Evolutionary conservation across 2,329 filamentous ascomycete species (phyloP), one percentile per base, ranked within the genome.

Genomic region (Exophiala aquamarina): DNA sequence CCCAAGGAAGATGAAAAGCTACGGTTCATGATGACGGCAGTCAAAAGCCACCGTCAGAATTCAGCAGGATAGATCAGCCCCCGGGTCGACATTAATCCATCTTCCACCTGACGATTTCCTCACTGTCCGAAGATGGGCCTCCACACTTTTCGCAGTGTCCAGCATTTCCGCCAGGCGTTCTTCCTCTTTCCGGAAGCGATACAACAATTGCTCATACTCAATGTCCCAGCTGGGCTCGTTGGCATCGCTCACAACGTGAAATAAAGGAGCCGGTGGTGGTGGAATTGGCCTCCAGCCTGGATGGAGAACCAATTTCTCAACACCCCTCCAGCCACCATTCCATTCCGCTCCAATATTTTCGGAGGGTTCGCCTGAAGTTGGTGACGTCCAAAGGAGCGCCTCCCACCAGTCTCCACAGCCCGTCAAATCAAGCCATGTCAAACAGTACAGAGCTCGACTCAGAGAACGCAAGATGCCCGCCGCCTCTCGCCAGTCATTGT

Each of bases 371-470:
- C 38, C 43, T 1, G 32, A 31, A n/a, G 44, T 37, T 10, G 35
- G 21, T 14, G 44, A 41, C 2, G 37, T 26, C 69, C 71, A 77
- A 19, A 62, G 70, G 21, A 84, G 60, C 1, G 79, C 77, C 13
- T 69, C 66, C 23, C 76, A 58, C 81, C 81, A 84, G 17, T 70
- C 66, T 3, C 62, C 63, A 57, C 81, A 84, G 7, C 81, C 80
- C 60, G 82, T 77, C 1, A 84, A 65, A 56, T 84, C 81, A 2
- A 84, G 70, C 78, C 79, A 83, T 56, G 75, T 72, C 2, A 84
- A 67, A 35, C 78, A 79, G 55, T 82, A 78, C 0, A 79, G 77
- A 34, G 72, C 71, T 36, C 71, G 66, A 19, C 76, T 79, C 1
- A 84, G 66, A 18, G 75, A 75, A 4, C 78, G 74, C 1, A 84